Base-by-base conservation (phyloP, 2,329 filamentous ascomycete species). In the Decorospora gaudefroyi region DNA sequence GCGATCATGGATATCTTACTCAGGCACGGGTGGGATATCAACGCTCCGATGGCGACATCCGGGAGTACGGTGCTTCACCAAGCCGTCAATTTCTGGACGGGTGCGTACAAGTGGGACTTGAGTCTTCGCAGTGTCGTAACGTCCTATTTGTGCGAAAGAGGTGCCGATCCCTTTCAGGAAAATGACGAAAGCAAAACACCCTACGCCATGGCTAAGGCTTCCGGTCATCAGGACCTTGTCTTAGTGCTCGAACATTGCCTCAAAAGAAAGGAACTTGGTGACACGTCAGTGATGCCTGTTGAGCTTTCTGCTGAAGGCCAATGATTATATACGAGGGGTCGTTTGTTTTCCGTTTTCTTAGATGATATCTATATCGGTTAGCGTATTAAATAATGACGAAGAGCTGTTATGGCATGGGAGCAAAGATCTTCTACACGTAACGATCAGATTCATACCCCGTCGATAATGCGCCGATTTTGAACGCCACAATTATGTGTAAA, bases 21-120 rank as follows among this genome's bases (percentile, higher is more conserved):
- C 6, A 41, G 42, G n/a, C 18, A 48, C 10, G 57, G 55, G 5
- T 59, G 53, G 58, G 27, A 59, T 22, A 23, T 60, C 4, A 59
- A 55, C 35, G 46, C 13, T 16, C 55, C 51, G 6, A 53, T 47
- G 15, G 51, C 50, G 13, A 23, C 42, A 7, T 43, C 44, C 3
- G 49, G 49, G 4, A 27, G 16, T 19, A 62, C 57, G 16, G 51
- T 60, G 10, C 47, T 60, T 10, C 55, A 62, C 47, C 53, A 59
- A 35, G 58, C 57, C 29, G 52, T 59, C n/a, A 37, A 26, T n/a
- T 60, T 62, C 29, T 60, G 53, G 56, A 53, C 53, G 6, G 58
- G 57, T 6, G 39, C 45, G 18, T 59, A 55, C 38, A 49, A 29
- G 22, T 57, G 46, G 55, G 57, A 62, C 48, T 21, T 62, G 19